Conservation (phyloP, 306 rosid species). For the Senna siamea region DNA sequence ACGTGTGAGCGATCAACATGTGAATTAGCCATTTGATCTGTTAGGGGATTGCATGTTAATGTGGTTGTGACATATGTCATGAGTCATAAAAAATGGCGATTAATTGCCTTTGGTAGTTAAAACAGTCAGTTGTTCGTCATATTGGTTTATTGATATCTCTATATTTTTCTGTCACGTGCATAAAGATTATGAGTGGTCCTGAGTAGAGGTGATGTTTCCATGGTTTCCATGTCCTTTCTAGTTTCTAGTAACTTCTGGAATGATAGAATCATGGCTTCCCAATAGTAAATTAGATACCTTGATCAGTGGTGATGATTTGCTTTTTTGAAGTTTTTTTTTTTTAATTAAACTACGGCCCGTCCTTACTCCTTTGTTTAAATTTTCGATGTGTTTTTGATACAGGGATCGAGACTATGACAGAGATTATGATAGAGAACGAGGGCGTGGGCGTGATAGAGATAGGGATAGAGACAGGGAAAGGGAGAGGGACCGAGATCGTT, state of each 20-base stretch:
- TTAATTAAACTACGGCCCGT: too few species aligned
- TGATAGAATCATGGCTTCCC: neutral
- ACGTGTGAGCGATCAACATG: neutral
- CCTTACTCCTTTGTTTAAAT: too few species aligned
- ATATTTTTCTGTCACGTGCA: slow-evolving; percentile 14
- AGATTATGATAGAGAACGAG: slow-evolving; percentile 80
- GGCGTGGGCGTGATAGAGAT: slow-evolving; percentile 76
- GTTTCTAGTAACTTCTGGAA: neutral
- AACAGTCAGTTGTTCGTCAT: neutral
- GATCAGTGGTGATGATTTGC: slow-evolving; percentile 8
- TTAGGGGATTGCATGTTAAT: neutral
- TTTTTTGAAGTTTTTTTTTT: too few species aligned
- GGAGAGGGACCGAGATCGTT: slow-evolving; percentile 69
- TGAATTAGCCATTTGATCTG: slow-evolving; percentile 14
- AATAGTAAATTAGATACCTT: neutral
- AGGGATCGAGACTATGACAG: slow-evolving; percentile 95
- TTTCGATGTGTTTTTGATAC: slow-evolving; percentile 18
- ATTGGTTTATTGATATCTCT: slow-evolving; percentile 11
- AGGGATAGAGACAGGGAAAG: slow-evolving; percentile 49
- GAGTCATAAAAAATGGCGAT: slow-evolving; percentile 5
- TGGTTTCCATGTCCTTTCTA: slow-evolving; percentile 9
- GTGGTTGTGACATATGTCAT: neutral
- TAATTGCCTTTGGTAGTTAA: slow-evolving; percentile 22
- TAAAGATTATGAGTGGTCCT: neutral
- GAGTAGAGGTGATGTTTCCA: neutral